A percentile compares a stretch with the other conserved stretches of the same genome.
Conservation (phyloP, 2,329 filamentous ascomycete genomes). For the Lasiodiplodia theobromae region DNA sequence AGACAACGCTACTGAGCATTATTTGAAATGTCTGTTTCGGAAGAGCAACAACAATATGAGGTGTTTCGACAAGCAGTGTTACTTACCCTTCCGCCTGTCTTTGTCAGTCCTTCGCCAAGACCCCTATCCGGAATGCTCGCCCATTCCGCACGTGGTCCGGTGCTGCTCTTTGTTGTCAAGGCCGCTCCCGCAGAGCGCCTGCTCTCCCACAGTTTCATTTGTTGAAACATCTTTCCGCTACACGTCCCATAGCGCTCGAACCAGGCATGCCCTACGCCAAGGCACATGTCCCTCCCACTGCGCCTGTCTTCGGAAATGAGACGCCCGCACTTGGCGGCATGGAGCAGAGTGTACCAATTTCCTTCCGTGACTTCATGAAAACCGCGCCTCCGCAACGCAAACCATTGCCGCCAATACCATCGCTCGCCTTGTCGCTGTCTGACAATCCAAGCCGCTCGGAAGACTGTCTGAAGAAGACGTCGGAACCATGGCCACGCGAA, state of each 20-base stretch:
- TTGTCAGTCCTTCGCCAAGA: conserved; percentile 11
- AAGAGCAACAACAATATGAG: too few relatives aligned
- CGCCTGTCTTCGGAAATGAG: not conserved
- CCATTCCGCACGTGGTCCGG: conserved; percentile 17
- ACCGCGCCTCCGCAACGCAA: conserved; percentile 2
- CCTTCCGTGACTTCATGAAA: conserved; percentile 26
- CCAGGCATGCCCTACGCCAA: conserved; percentile 11
- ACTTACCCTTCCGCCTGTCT: conserved; percentile 6
- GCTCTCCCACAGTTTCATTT: not conserved
- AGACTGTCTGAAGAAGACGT: not conserved
- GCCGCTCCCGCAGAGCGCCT: not conserved
- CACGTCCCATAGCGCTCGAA: not conserved
- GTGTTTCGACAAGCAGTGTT: not conserved
- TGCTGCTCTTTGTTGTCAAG: conserved; percentile 21
- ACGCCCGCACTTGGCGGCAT: conserved; percentile 10
- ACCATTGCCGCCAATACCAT: conserved; percentile 12
- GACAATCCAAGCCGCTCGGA: conserved; percentile 13
- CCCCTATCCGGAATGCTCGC: conserved; percentile 20
- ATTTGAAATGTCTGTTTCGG: too few relatives aligned
- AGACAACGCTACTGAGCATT: too few relatives aligned
- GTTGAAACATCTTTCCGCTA: not conserved
- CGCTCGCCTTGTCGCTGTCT: not conserved
- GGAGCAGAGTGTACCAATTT: conserved; percentile 13
- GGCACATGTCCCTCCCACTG: not conserved
- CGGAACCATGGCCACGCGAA: not conserved